Base-by-base conservation (phyloP, 2,329 filamentous ascomycete genomes). In the Pezicula carpinea region DNA sequence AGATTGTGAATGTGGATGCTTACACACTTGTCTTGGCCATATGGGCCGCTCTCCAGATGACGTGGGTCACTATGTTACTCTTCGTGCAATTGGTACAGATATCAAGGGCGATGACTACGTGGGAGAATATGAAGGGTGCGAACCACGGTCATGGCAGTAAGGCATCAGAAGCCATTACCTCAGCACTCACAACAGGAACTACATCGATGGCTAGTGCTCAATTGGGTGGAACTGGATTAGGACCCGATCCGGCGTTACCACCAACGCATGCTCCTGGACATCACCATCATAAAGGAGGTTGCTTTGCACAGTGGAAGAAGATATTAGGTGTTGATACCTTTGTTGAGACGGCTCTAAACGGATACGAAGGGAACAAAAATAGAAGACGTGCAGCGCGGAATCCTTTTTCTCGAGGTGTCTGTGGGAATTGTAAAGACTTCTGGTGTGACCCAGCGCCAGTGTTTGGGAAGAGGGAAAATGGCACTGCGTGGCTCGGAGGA, bases 11-110 rank as follows among this genome's bases (percentile, higher is more conserved):
- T 60, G 81, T 85, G 43, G 92, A 97, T 63, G 76, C 89, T 0
- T 96, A 92, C 64, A 92, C 88, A 1, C 77, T 96, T 21, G 73
- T 95, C 10, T 74, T 96, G 17, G 79, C 80, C 11, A 69, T 88
- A 22, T 99, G 93, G 93, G 79, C 79, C 6, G 77, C 79, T 2
- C 72, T 96, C 36, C 95, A 99, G 66, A 77, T 96, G 26, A 85
- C 89, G 17, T 99, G 93, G 93, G 89, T 97, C 3, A 84, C 86
- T n/a, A 97, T 99, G 91, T 82, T 99, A 29, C 77, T 96, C 50
- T 86, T 90, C 54, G 95, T 97, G 5, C 95, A 99, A 64, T 82
- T 96, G 43, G 77, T 96, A 43, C 93, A 99, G 64, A 85, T 99
- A 43, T 87, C 90, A 0, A 83, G 90, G 51, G 95, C 91, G 48